phyloP scores from a whole-genome alignment of 805 yeast species.

The Candida sithepensis region DNA sequence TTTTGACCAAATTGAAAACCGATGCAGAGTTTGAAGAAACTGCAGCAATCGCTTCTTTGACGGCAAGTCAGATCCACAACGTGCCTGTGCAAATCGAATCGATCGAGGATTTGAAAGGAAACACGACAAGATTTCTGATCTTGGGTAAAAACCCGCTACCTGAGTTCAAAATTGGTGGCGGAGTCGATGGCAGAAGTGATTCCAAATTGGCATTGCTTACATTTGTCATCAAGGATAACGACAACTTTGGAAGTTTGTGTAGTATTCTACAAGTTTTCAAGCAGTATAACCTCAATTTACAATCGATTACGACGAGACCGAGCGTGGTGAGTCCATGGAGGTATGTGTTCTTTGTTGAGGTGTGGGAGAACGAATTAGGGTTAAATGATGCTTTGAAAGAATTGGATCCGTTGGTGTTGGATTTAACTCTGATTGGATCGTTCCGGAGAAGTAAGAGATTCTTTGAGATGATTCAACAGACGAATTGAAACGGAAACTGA shows the following conservation, averaged over 20 bases:
- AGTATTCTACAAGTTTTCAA: conserved; percentile 59
- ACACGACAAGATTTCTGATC: conserved; percentile 83
- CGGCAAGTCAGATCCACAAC: conserved; percentile 59
- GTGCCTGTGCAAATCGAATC: conserved; percentile 51
- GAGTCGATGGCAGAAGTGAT: conserved; percentile 9
- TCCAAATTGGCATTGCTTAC: conserved; percentile 51
- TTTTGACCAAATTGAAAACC: conserved; percentile 39
- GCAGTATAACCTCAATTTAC: conserved; percentile 55
- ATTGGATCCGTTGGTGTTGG: conserved; percentile 41
- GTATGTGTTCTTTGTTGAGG: conserved; percentile 78
- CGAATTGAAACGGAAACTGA: not conserved
- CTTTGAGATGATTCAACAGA: conserved; percentile 24
- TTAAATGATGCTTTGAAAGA: conserved; percentile 36
- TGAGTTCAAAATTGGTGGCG: not conserved
- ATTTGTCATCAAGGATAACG: conserved; percentile 57
- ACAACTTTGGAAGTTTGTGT: conserved; percentile 73
- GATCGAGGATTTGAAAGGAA: conserved; percentile 70
- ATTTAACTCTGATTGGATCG: conserved; percentile 55
- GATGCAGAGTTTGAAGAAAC: conserved; percentile 34
- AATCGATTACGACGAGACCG: conserved; percentile 76
- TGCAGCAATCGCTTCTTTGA: conserved; percentile 71
- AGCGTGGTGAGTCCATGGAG: conserved; percentile 67
- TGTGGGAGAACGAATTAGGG: conserved; percentile 34
- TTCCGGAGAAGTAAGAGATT: conserved; percentile 26
- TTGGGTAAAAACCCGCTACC: conserved; percentile 41